These are phyloP conservation scores for Madurella fahalii DNA, from an alignment of 2,329 filamentous ascomycete genomes.

Conservation along the genomic window DNA sequence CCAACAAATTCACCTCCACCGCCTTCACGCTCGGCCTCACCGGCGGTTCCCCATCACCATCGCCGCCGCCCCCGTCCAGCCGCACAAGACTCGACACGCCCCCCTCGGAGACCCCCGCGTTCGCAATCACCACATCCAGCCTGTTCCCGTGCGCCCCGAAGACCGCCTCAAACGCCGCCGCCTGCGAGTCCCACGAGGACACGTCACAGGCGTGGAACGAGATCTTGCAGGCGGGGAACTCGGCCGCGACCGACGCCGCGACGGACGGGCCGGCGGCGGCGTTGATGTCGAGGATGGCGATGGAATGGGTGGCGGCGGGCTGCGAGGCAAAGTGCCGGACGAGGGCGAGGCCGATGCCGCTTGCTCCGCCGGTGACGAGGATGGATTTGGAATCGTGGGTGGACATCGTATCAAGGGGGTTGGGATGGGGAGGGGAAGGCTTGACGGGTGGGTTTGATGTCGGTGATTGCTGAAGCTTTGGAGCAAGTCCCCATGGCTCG, in stretches of 20 bases:
- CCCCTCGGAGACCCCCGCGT: slow-evolving; percentile 45
- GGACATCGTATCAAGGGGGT: not conserved
- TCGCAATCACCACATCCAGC: slow-evolving; percentile 47
- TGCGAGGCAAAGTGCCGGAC: slow-evolving; percentile 20
- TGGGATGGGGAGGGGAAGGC: too few species aligned
- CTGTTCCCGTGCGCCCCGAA: slow-evolving; percentile 22
- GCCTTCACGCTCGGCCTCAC: slow-evolving; percentile 29
- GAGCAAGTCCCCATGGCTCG: too few species aligned
- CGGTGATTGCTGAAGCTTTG: too few species aligned
- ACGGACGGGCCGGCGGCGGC: slow-evolving; percentile 11
- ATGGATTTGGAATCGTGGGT: slow-evolving; percentile 12
- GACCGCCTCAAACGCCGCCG: slow-evolving; percentile 28
- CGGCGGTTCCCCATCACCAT: slow-evolving; percentile 26
- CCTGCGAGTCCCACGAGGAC: slow-evolving; percentile 34
- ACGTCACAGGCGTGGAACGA: slow-evolving; percentile 36
- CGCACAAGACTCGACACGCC: slow-evolving; percentile 31
- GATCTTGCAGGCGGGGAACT: slow-evolving; percentile 26
- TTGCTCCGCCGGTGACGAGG: slow-evolving; percentile 24
- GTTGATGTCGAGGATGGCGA: slow-evolving; percentile 24
- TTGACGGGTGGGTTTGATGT: too few species aligned
- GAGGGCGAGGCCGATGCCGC: slow-evolving; percentile 24
- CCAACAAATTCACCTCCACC: slow-evolving; percentile 37
- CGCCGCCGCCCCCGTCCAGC: slow-evolving; percentile 21
- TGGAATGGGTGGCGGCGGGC: slow-evolving; percentile 12
- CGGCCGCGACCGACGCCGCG: slow-evolving; percentile 24